Conservation (phyloP, 2,329 filamentous ascomycete genomes). For the Paecilomyces fulvus region DNA sequence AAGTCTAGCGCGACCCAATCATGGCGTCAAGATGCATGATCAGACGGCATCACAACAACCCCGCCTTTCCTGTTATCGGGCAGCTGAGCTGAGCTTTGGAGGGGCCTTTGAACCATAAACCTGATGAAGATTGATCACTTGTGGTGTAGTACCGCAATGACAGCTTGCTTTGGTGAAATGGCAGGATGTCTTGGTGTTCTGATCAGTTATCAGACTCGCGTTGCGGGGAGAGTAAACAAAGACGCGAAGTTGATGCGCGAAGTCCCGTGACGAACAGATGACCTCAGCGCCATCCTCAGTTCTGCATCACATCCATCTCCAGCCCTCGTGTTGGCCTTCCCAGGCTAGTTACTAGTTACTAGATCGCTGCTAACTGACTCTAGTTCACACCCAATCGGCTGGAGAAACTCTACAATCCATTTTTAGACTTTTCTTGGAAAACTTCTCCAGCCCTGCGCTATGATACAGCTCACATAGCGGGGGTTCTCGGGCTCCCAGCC, state of each 20-base stretch:
- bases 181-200: background rate
- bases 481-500: background rate
- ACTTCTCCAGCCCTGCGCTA: background rate
- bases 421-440: background rate
- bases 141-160: background rate
- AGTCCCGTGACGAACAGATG: background rate
- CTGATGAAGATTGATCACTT: background rate
- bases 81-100: background rate
- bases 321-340: background rate
- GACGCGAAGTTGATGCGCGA: background rate
- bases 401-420: background rate
- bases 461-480: background rate
- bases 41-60: background rate
- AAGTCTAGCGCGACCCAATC: background rate
- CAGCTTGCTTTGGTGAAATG: background rate
- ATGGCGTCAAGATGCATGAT: background rate
- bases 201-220: background rate
- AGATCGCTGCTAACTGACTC: background rate
- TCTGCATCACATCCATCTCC: background rate
- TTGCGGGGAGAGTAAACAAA: background rate
- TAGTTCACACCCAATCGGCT: background rate
- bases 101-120: background rate
- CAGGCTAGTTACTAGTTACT: background rate
- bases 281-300: background rate
- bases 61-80: background rate